Evolutionary conservation across 495 filamentous ascomycete genomes (phyloP).

Genomic region (Glonium stellatum): DNA sequence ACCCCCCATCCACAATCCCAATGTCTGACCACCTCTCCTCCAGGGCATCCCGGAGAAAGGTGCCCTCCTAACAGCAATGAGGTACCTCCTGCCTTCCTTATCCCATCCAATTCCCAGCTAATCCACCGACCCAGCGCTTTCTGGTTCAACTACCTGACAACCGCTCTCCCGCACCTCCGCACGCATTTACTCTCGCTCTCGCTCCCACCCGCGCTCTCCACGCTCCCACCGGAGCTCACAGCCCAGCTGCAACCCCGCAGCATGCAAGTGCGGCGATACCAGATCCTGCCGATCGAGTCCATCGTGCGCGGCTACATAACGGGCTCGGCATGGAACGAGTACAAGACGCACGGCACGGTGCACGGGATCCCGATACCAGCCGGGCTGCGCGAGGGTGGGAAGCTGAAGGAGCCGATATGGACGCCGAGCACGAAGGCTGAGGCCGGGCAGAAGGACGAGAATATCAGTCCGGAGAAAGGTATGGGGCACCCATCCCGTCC

Average conservation of each 20-base stretch:
- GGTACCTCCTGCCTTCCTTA: constrained; percentile 33
- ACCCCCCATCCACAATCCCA: constrained; percentile 3
- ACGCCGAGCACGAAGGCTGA: constrained; percentile 91
- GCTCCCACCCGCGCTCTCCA: constrained; percentile 43
- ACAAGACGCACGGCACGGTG: constrained; percentile 66
- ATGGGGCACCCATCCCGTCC: too few relatives aligned
- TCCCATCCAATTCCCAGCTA: not conserved
- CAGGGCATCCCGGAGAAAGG: constrained; percentile 82
- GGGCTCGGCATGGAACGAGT: constrained; percentile 84
- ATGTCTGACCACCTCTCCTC: not conserved
- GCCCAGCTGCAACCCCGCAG: constrained; percentile 56
- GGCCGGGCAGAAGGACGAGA: constrained; percentile 77
- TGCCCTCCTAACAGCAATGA: constrained; percentile 62
- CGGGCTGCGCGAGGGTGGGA: constrained; percentile 65
- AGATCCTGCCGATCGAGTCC: constrained; percentile 82
- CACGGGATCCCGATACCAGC: constrained; percentile 64
- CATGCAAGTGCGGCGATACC: constrained; percentile 75
- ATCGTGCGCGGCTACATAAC: constrained; percentile 93
- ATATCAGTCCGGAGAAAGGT: constrained; percentile 65
- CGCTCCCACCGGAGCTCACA: constrained; percentile 34
- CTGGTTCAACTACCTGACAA: constrained; percentile 73
- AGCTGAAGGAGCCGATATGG: constrained; percentile 65
- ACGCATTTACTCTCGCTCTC: constrained; percentile 70
- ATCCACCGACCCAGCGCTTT: constrained; percentile 47
- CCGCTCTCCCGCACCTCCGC: constrained; percentile 57